These are phyloP conservation scores for Aspergillus tamarii DNA, from an alignment of 2,329 filamentous ascomycete species.

Conservation along the genomic window DNA sequence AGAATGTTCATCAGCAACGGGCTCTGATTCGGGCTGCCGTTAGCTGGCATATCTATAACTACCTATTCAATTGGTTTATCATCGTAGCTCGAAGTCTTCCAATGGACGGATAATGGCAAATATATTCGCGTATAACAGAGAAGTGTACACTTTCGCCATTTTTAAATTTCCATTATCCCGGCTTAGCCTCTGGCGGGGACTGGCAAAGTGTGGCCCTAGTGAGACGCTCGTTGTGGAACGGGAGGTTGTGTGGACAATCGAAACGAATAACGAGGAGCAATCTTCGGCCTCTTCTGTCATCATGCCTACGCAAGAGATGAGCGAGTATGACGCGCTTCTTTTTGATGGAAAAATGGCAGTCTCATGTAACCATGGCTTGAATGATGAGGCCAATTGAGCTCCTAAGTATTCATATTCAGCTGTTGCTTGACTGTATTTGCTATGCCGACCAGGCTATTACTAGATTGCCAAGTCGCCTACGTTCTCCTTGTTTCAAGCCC, in stretches of 20 bases:
- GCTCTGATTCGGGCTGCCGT: not conserved
- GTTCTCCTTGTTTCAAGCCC: too few species aligned
- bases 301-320: not conserved
- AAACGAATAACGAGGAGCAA: not conserved
- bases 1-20: not conserved
- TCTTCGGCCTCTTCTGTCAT: not conserved
- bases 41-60: not conserved
- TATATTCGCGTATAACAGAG: not conserved
- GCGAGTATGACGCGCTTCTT: not conserved
- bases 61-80: conserved; percentile 8
- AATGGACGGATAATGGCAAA: not conserved
- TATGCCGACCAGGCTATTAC: too few species aligned
- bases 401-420: not conserved
- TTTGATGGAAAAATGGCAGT: too few species aligned
- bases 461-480: too few species aligned
- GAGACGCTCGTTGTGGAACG: not conserved
- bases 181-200: conserved; percentile 17
- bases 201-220: conserved; percentile 11
- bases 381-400: too few species aligned
- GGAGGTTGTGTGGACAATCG: not conserved
- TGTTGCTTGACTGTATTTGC: not conserved
- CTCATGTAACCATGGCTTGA: too few species aligned
- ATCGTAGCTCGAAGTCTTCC: not conserved
- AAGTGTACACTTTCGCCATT: not conserved
- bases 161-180: too few species aligned